phyloP scores from a whole-genome alignment of 2,329 filamentous ascomycete species.

The Talaromyces sp. region DNA sequence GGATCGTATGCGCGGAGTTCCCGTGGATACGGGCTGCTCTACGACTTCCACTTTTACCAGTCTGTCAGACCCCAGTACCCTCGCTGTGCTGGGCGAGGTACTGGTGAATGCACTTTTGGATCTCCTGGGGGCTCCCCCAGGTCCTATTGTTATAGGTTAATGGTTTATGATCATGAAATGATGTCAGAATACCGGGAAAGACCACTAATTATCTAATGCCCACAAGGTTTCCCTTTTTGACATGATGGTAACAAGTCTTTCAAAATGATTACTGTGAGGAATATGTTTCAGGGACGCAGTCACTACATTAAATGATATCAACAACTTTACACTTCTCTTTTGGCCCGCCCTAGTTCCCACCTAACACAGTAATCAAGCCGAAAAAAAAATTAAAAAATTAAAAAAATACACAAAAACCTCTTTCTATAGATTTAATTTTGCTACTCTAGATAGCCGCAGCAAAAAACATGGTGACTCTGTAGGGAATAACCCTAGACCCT shows the following conservation, averaged over 20 bases:
- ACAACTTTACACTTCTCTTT: too few species aligned
- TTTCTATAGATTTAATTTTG: too few species aligned
- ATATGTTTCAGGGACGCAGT: background rate
- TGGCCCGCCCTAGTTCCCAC: too few species aligned
- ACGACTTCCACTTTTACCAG: conserved; percentile 13
- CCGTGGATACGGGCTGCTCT: conserved; percentile 11
- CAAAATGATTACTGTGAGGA: background rate
- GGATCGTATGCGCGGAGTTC: conserved; percentile 16
- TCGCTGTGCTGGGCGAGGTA: conserved; percentile 8
- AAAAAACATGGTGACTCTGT: background rate
- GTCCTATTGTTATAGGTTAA: conserved; percentile 10
- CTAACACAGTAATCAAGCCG: too few species aligned
- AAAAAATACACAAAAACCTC: too few species aligned
- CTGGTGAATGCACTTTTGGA: conserved; percentile 10
- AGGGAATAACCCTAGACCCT: background rate
- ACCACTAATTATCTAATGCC: too few species aligned
- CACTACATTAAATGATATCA: background rate
- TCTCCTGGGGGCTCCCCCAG: conserved; percentile 4
- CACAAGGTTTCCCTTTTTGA: too few species aligned
- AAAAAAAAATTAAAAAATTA: too few species aligned
- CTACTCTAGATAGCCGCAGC: too few species aligned
- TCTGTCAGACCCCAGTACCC: conserved; percentile 10
- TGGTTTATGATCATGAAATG: background rate
- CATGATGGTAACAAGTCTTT: too few species aligned
- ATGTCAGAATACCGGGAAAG: too few species aligned